Evolutionary conservation across 352 stramenopile genomes (phyloP), one percentile per base, ranked within the genome.

Genomic region (Elongisporangium senticosum): DNA sequence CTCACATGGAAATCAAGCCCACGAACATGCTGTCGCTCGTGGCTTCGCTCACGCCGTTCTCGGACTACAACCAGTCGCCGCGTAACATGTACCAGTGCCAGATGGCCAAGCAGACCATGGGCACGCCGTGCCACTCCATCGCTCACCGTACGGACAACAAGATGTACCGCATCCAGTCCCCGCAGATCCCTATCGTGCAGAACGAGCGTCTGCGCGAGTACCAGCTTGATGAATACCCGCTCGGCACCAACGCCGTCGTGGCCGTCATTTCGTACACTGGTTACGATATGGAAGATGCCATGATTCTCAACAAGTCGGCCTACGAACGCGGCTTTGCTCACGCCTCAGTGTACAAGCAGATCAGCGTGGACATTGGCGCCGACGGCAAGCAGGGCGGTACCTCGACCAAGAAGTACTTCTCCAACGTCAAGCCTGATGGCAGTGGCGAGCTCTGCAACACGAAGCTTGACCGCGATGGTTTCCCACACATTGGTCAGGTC

Each of bases 91-190:
- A 98, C 73, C 97, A 99, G 87, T 99, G 98, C 67, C 97, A 99
- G 79, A 99, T 99, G 98, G 98, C 96, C 40, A 99, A 99, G 80
- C 98, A 99, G 74, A 99, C 98, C 3, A 99, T 99, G 97, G 98
- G 98, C 40, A 99, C 97, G 21, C 96, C 97, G 17, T 89, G 87
- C n/a, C 97, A 99, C 71, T 98, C 96, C 55, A 87, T 99, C 56
- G 83, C 89, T 5, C 91, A 99, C 69, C 89, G 97, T 59, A 83
- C 95, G 10, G 98, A 99, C 73, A 99, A 98, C 82, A 99, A 99
- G 66, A 88, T 99, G 75, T 99, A 99, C 77, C 93, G 96, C 57
- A 97, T 99, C 50, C 95, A 99, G 77, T 99, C 91, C 48, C 96
- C 97, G 14, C 97, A 99, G 72, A 90, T 96, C 17, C 97, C 98